Evolutionary conservation across 768 basidiomycete species (phyloP), one percentile per base, ranked within the genome.

Genomic region (Rhodotorula toruloides): DNA sequence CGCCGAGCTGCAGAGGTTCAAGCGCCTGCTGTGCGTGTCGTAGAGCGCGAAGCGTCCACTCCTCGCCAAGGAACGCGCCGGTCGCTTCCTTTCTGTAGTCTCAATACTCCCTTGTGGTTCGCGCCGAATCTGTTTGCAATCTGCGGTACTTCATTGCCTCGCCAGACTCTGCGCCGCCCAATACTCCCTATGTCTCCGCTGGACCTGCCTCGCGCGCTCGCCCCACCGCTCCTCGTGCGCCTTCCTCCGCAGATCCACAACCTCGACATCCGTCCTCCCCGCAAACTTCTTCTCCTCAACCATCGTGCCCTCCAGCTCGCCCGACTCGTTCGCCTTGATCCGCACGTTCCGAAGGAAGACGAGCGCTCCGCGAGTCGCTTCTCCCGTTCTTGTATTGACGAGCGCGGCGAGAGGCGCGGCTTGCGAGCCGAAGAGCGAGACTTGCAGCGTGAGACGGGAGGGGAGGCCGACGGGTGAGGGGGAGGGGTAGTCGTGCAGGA

Each of bases 401-500:
- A 56, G 42, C 5, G 58, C 22, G 1, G 34, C 4, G 27, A 63
- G 47, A 1, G 63, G 49, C 2, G 31, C 9, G 22, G 31, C 29
- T 25, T 58, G 58, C 17, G 36, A 40, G 4, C 53, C 64, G 29
- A 65, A 66, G 40, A 66, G 21, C 3, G 58, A 61, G n/a, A 66
- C 21, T 14, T 44, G 46, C 8, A 66, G 48, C 34, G 37, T 39
- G 49, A 50, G 40, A 17, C n/a, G 46, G 22, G 59, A 40, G 21
- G 34, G 4, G 34, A 55, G 31, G 42, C 27, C 25, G 48, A 44
- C 32, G n/a, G 40, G 4, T 3, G 54, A 5, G 12, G 48, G 13
- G 19, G 34, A 1, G 10, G 2, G 17, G 48, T 44, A 61, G 42
- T 34, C 17, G 31, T 52, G 16, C 16, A 66, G 59, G 8, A 2